These are phyloP conservation scores for Kuraishia ogatae DNA, from an alignment of 805 yeast genomes.

Conservation along the genomic window DNA sequence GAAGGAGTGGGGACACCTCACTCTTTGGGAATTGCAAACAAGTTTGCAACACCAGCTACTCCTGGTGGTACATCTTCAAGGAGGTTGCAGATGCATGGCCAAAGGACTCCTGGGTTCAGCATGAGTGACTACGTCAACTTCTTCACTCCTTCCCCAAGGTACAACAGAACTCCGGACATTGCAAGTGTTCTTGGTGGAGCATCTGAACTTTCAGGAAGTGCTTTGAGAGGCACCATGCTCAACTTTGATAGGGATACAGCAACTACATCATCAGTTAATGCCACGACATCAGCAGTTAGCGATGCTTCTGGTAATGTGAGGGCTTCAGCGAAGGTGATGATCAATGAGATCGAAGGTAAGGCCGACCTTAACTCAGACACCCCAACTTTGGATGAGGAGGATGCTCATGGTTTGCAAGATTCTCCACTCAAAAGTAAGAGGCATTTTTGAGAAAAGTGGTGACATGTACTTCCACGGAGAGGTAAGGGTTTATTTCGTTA, in stretches of 20 bases:
- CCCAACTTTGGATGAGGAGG: neutral
- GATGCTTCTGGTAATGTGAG: neutral
- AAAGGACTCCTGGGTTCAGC: conserved; percentile 61
- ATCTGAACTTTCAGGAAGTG: neutral
- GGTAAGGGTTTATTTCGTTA: neutral
- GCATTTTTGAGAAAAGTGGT: neutral
- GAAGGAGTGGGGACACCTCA: neutral
- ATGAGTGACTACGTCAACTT: conserved; percentile 77
- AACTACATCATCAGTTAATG: neutral
- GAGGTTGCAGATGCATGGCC: conserved; percentile 12
- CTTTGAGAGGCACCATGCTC: neutral
- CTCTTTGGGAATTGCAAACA: conserved; percentile 2
- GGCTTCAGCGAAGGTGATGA: neutral
- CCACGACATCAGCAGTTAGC: neutral
- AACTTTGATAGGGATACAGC: neutral
- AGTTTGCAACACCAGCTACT: conserved; percentile 21
- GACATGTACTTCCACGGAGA: neutral
- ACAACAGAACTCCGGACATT: conserved; percentile 26
- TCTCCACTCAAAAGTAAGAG: neutral
- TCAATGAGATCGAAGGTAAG: neutral
- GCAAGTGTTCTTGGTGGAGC: neutral
- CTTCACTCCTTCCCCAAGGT: conserved; percentile 64
- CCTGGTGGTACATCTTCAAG: neutral
- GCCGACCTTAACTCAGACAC: neutral
- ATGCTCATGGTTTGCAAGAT: neutral